Conservation (phyloP, 768 basidiomycete species). For the Boletus eberwhitei region DNA sequence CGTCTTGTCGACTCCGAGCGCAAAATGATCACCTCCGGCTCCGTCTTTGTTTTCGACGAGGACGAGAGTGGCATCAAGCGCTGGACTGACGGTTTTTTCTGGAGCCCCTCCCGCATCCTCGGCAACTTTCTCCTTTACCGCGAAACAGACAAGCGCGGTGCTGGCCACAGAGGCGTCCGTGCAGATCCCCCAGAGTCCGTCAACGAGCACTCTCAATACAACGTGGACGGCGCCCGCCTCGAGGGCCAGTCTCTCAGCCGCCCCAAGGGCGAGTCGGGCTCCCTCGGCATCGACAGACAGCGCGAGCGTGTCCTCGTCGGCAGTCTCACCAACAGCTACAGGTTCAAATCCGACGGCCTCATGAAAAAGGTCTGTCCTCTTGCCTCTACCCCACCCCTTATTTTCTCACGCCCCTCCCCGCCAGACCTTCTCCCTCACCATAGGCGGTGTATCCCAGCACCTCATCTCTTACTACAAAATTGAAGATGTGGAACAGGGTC, state of each 20-base stretch:
- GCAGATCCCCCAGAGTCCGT: constrained; percentile 38
- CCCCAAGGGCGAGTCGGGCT: constrained; percentile 51
- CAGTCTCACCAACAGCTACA: constrained; percentile 88
- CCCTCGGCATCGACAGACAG: constrained; percentile 57
- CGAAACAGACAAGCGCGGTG: constrained; percentile 83
- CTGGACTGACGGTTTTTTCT: constrained; percentile 97
- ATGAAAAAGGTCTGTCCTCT: constrained; percentile 85
- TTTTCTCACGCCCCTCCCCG: constrained; percentile 29
- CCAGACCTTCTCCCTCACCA: constrained; percentile 89
- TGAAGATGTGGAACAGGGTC: constrained; percentile 85
- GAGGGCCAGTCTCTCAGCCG: constrained; percentile 55
- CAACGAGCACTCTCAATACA: constrained; percentile 39
- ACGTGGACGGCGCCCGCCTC: constrained; percentile 29
- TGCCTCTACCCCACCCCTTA: neutral
- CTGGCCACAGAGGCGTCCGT: constrained; percentile 55
- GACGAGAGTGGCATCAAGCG: constrained; percentile 96
- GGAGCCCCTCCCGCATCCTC: constrained; percentile 90
- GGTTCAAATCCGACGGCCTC: constrained; percentile 89
- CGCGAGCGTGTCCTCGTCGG: constrained; percentile 83
- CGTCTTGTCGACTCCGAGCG: constrained; percentile 90
- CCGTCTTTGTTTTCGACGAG: constrained; percentile 97
- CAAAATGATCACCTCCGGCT: constrained; percentile 89
- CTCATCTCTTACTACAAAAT: constrained; percentile 94
- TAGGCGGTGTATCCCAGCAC: constrained; percentile 83
- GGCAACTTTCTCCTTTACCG: constrained; percentile 96